A percentile compares a stretch with the other conserved stretches of the same genome.
Conservation (phyloP, 139 green algal species). For the Limnomonas spitsbergensis region DNA sequence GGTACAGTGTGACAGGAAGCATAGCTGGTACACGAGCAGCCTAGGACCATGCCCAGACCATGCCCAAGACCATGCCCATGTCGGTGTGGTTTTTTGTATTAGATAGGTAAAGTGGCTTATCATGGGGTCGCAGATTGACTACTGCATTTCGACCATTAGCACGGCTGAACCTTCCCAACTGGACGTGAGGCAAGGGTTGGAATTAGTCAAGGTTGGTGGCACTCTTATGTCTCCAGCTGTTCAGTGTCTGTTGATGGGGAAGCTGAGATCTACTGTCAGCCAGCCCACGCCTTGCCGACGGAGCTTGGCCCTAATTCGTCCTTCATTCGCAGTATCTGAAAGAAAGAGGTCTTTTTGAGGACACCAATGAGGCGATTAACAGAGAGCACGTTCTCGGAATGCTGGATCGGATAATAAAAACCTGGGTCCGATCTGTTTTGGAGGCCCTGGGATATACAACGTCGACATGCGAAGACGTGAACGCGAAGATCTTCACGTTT, state of each 20-base stretch:
- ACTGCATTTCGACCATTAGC: neutral
- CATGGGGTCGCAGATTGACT: neutral
- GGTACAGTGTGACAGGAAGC: no score
- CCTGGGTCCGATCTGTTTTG: conserved; percentile 61
- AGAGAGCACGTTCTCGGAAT: conserved; percentile 65
- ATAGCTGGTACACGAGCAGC: no score
- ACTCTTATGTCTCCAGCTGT: neutral
- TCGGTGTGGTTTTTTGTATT: no score
- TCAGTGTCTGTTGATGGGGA: no score
- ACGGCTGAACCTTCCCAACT: neutral
- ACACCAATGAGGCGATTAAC: conserved; percentile 38
- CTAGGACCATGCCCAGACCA: no score
- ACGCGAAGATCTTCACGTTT: conserved; percentile 90
- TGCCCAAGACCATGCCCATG: no score
- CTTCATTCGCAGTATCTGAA: conserved; percentile 23
- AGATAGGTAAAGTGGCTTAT: no score
- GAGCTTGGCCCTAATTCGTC: no score
- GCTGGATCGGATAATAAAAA: conserved; percentile 60
- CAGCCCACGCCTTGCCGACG: no score
- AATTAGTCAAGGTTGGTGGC: neutral
- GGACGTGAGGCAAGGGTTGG: neutral
- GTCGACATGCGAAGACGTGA: conserved; percentile 59
- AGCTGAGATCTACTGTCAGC: no score
- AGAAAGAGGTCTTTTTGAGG: conserved; percentile 57
- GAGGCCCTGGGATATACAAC: conserved; percentile 36